Conservation (phyloP, 2,329 filamentous ascomycete genomes). For the Aspergillus spinulosporus region DNA sequence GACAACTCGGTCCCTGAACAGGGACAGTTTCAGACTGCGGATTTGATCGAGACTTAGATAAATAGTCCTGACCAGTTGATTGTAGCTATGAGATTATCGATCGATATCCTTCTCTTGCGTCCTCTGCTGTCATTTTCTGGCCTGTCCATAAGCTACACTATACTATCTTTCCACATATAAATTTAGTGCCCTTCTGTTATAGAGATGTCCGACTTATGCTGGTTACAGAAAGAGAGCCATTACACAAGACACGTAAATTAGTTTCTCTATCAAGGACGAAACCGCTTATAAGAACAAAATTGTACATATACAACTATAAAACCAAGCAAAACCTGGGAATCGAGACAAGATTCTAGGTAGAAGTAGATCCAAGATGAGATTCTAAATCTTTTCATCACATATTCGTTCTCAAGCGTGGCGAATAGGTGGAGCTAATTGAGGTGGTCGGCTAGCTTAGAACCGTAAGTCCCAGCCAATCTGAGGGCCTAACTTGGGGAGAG, state of each 20-base stretch:
- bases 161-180: neutral
- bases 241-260: neutral
- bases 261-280: neutral
- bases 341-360: neutral
- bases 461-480: slow-evolving; percentile 74
- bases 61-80: neutral
- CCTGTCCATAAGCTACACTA: neutral
- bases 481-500: slow-evolving; percentile 83
- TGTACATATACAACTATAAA: neutral
- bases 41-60: slow-evolving; percentile 44
- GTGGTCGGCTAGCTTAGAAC: slow-evolving; percentile 39
- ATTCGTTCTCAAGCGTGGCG: no score
- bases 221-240: neutral
- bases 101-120: slow-evolving; percentile 3
- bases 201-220: neutral
- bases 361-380: no score
- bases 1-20: slow-evolving; percentile 42
- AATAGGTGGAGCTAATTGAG: no score
- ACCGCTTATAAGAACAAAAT: neutral
- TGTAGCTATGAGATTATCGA: neutral
- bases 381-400: no score
- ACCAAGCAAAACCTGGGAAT: neutral
- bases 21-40: slow-evolving; percentile 32
- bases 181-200: neutral
- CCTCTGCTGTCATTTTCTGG: neutral